phyloP scores from a whole-genome alignment of 208 protist genomes.

The Wallacemonas sp. region DNA sequence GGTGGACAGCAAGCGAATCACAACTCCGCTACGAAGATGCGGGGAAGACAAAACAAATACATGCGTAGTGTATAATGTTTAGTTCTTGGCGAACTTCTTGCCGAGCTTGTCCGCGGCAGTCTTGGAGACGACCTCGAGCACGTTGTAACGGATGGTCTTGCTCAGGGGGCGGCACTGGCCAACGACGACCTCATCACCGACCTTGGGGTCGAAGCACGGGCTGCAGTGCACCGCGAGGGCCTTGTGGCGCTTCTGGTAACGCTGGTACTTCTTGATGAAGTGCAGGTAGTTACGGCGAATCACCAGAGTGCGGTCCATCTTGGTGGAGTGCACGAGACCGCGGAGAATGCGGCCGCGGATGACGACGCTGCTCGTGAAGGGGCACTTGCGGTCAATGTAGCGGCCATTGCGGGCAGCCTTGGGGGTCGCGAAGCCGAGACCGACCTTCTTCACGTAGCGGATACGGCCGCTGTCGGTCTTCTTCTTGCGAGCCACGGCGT shows the following conservation, averaged over 20 bases:
- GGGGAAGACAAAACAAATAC: too few relatives aligned
- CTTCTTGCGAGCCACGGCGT: slow-evolving; percentile 21
- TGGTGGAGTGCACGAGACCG: slow-evolving; percentile 97
- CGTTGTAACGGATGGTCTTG: slow-evolving; percentile 99
- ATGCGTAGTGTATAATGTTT: not conserved
- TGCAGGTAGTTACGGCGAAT: slow-evolving; percentile 99
- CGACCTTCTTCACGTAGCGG: slow-evolving; percentile 97
- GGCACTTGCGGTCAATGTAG: slow-evolving; percentile 99
- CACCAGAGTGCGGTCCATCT: slow-evolving; percentile 99
- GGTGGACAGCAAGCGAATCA: not conserved
- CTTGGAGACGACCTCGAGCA: slow-evolving; percentile 92
- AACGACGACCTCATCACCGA: slow-evolving; percentile 98
- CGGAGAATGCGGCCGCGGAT: slow-evolving; percentile 99
- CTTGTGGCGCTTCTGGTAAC: slow-evolving; percentile 99
- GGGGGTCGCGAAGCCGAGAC: slow-evolving; percentile 99
- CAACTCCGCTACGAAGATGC: too few relatives aligned
- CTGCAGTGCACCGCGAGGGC: slow-evolving; percentile 99
- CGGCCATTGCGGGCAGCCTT: slow-evolving; percentile 97
- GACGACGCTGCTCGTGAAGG: slow-evolving; percentile 99
- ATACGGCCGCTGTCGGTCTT: slow-evolving; percentile 67
- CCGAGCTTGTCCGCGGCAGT: slow-evolving; percentile 81
- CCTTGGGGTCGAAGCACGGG: slow-evolving; percentile 98
- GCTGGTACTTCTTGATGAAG: slow-evolving; percentile 99
- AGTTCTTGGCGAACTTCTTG: slow-evolving; percentile 82
- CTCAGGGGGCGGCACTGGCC: slow-evolving; percentile 99